These are phyloP conservation scores for Neltuma alba DNA, from an alignment of 306 rosid species.

Conservation along the genomic window DNA sequence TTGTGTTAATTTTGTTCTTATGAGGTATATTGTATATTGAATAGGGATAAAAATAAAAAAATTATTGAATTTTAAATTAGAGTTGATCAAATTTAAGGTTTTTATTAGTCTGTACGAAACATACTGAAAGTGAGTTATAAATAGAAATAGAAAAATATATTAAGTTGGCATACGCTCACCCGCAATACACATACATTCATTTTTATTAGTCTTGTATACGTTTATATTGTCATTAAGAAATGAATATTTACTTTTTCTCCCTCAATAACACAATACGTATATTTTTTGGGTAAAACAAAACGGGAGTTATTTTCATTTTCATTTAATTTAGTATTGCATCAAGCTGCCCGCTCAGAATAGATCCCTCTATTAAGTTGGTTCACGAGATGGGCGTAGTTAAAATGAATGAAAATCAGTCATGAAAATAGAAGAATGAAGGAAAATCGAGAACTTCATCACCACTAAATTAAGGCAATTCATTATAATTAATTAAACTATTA, in stretches of 20 bases:
- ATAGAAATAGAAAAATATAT: no score
- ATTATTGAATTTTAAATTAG: no score
- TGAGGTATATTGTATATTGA: no score
- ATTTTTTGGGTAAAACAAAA: not conserved
- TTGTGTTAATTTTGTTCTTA: no score
- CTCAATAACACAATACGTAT: not conserved
- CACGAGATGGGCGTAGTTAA: not conserved
- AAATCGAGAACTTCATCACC: not conserved
- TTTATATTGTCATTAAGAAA: not conserved
- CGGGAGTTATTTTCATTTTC: not conserved
- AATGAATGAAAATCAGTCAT: no score
- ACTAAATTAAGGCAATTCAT: not conserved
- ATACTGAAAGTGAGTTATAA: no score
- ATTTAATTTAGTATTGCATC: not conserved
- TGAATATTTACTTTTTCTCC: not conserved
- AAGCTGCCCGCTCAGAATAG: not conserved
- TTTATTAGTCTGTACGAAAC: no score
- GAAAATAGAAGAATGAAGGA: not conserved
- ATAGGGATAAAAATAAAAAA: no score
- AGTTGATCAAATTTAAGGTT: no score
- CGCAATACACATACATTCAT: no score
- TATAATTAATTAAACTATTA: not conserved
- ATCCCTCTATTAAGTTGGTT: not conserved
- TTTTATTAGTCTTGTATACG: no score
- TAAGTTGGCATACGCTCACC: no score